phyloP scores from a whole-genome alignment of 257 asterid genomes.

The Scutellaria galericulata region DNA sequence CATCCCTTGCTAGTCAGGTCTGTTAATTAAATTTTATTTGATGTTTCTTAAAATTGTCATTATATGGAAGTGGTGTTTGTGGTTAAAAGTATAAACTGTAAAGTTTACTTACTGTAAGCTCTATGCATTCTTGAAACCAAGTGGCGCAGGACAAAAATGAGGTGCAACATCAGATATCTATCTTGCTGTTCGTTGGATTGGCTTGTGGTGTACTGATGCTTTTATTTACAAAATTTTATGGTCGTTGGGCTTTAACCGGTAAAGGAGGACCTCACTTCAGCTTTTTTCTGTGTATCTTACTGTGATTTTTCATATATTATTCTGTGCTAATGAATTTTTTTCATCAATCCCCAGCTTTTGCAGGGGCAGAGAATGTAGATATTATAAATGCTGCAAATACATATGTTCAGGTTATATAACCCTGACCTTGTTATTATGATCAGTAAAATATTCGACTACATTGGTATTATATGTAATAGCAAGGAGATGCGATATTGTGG shows the following conservation, averaged over 20 bases:
- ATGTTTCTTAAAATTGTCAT: neutral
- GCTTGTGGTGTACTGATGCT: constrained; percentile 72
- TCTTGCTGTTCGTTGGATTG: constrained; percentile 74
- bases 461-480: constrained; percentile 11
- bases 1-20: constrained; percentile 78
- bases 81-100: neutral
- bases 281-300: neutral
- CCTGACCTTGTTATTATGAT: neutral
- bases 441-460: constrained; percentile 9
- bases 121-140: constrained; percentile 32
- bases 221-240: constrained; percentile 57
- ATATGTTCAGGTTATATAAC: constrained; percentile 71
- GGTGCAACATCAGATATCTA: constrained; percentile 87
- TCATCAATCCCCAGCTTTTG: constrained; percentile 56
- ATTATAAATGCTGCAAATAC: constrained; percentile 73
- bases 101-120: constrained; percentile 16
- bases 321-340: constrained; percentile 29
- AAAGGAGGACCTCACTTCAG: constrained; percentile 15
- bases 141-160: constrained; percentile 63
- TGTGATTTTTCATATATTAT: constrained; percentile 8
- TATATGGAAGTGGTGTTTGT: neutral
- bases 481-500: neutral
- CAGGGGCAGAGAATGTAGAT: constrained; percentile 74
- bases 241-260: constrained; percentile 78
- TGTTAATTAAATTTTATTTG: constrained; percentile 43